Evolutionary conservation across 1,284 basidiomycete species (phyloP).

Genomic region (Papiliotrema laurentii): DNA sequence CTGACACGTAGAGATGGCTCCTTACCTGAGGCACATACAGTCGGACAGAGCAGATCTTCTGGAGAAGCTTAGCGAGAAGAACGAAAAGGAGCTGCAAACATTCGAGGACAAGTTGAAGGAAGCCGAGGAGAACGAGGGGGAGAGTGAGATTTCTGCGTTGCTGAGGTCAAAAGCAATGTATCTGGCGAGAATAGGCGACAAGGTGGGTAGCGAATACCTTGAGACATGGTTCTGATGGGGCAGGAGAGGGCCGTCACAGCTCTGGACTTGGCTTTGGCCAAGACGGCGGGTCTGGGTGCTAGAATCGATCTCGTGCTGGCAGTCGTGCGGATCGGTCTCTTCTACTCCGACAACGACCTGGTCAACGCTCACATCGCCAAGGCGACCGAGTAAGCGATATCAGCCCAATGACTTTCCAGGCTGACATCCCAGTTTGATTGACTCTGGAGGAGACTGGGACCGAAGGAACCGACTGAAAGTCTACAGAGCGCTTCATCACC

Average conservation of each 20-base stretch:
- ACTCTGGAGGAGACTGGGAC: conserved; percentile 98
- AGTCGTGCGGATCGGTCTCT: conserved; percentile 84
- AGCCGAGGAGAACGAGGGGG: conserved; percentile 86
- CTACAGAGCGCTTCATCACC: conserved; percentile 79
- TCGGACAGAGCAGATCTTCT: conserved; percentile 59
- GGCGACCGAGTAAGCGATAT: conserved; percentile 67
- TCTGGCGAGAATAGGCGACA: conserved; percentile 85
- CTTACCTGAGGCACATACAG: conserved; percentile 56
- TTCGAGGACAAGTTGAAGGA: conserved; percentile 77
- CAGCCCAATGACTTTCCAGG: not conserved
- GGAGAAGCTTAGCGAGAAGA: conserved; percentile 66
- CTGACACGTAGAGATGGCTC: conserved; percentile 64
- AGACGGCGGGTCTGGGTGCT: conserved; percentile 88
- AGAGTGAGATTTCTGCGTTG: conserved; percentile 86
- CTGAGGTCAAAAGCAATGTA: conserved; percentile 82
- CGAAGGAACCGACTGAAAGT: conserved; percentile 93
- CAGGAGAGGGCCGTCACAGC: conserved; percentile 72
- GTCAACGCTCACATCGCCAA: conserved; percentile 70
- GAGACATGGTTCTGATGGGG: not conserved
- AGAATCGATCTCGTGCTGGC: conserved; percentile 89
- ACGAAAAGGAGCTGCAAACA: conserved; percentile 68
- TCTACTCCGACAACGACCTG: conserved; percentile 76
- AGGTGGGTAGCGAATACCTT: conserved; percentile 54
- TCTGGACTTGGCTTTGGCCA: conserved; percentile 78
- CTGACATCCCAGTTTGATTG: conserved; percentile 64